Evolutionary conservation across 2,329 filamentous ascomycete genomes (phyloP).

Genomic region (Arthrobotrys entomopaga): DNA sequence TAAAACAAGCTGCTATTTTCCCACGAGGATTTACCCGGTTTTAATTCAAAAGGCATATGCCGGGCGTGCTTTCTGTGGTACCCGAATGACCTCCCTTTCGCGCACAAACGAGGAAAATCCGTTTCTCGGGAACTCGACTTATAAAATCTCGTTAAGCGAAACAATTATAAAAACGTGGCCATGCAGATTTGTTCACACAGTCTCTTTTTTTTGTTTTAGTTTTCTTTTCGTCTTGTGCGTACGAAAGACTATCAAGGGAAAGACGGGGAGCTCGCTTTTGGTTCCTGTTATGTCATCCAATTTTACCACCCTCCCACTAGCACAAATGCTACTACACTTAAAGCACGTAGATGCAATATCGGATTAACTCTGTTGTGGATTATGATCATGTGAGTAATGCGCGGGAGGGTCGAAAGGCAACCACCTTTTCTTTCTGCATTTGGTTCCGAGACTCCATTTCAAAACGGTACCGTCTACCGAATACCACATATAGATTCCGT

Average conservation of each 20-base stretch:
- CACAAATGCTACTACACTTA: too few species aligned
- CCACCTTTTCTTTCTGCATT: too few species aligned
- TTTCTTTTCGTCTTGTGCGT: background rate
- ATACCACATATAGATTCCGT: background rate
- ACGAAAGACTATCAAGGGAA: background rate
- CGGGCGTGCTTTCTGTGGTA: constrained; percentile 9
- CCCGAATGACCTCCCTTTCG: background rate
- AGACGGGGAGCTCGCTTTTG: background rate
- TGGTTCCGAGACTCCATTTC: background rate
- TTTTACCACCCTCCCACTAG: background rate
- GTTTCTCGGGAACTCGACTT: constrained; percentile 46
- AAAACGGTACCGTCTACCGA: background rate
- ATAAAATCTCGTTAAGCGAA: constrained; percentile 52
- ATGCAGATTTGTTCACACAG: constrained; percentile 15
- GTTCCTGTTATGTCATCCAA: background rate
- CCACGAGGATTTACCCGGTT: constrained; percentile 45
- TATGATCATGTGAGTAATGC: too few species aligned
- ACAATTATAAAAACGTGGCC: constrained; percentile 51
- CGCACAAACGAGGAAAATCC: background rate
- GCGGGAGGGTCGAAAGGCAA: too few species aligned
- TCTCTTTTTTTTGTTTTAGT: background rate
- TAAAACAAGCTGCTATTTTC: constrained; percentile 11
- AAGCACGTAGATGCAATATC: constrained; percentile 1
- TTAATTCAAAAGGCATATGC: constrained; percentile 1
- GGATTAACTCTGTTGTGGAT: constrained; percentile 12